phyloP scores from a whole-genome alignment of 2,329 filamentous ascomycete genomes.

The Nigrograna mackinnonii region DNA sequence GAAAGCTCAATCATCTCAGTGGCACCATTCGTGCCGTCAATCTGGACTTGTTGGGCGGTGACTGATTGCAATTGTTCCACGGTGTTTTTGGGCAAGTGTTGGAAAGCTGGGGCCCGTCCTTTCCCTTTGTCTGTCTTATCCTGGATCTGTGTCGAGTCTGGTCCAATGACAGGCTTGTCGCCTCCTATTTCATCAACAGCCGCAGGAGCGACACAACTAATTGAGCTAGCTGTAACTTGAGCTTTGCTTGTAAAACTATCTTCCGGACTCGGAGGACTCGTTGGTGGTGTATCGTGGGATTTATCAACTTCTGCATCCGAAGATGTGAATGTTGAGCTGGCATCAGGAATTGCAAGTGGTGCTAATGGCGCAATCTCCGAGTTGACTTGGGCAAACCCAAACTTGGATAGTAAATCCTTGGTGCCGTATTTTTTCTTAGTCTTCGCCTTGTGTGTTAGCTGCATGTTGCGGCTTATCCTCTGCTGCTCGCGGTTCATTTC shows the following conservation, averaged over 20 bases:
- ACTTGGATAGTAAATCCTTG: slow-evolving; percentile 78
- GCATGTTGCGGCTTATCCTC: slow-evolving; percentile 84
- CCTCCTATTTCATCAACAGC: too few relatives aligned
- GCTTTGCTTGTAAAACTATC: too few relatives aligned
- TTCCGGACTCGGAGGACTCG: slow-evolving; percentile 43
- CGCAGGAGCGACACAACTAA: too few relatives aligned
- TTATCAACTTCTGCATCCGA: slow-evolving; percentile 62
- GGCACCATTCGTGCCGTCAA: too few relatives aligned
- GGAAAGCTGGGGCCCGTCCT: slow-evolving; percentile 55
- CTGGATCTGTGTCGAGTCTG: too few relatives aligned
- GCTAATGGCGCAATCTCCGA: slow-evolving; percentile 9
- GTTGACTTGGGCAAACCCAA: slow-evolving; percentile 67
- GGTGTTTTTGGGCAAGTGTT: slow-evolving; percentile 34
- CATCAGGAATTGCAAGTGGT: slow-evolving; percentile 30
- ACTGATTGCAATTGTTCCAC: slow-evolving; percentile 17
- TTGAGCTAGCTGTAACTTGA: too few relatives aligned
- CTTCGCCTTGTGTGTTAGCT: slow-evolving; percentile 85
- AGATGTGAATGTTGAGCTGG: slow-evolving; percentile 55
- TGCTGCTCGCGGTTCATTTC: slow-evolving; percentile 97
- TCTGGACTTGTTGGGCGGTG: too few relatives aligned
- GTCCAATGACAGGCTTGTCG: too few relatives aligned
- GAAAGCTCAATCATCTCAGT: slow-evolving; percentile 41
- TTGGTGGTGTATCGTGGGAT: slow-evolving; percentile 45
- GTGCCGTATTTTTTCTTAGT: slow-evolving; percentile 88
- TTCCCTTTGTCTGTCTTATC: slow-evolving; percentile 65